A percentile compares a stretch with the other conserved stretches of the same genome.
Conservation (phyloP, 352 stramenopile species). For the Globisporangium carolinianum region DNA sequence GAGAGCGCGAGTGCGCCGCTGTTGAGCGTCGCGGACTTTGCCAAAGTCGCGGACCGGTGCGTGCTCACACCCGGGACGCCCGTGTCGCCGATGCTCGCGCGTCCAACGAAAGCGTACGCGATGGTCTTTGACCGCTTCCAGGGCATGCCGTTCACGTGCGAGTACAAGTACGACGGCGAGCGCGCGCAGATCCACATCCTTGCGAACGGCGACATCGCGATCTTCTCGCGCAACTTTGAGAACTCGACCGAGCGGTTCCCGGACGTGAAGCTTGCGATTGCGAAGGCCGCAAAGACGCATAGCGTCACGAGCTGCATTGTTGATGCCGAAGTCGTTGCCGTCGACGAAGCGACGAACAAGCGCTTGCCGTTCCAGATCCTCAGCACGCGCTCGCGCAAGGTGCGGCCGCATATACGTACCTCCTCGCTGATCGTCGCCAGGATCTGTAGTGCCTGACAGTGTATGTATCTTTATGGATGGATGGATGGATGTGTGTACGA, state of each 20-base stretch:
- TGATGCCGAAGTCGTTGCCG: constrained; percentile 98
- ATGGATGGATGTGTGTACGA: constrained; percentile 3
- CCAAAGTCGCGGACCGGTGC: constrained; percentile 68
- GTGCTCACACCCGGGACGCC: constrained; percentile 94
- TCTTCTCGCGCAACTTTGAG: constrained; percentile 98
- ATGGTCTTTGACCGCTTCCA: constrained; percentile 98
- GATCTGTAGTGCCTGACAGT: background rate
- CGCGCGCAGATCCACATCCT: constrained; percentile 94
- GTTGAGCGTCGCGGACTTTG: constrained; percentile 49
- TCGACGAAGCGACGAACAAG: constrained; percentile 93
- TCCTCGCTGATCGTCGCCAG: background rate
- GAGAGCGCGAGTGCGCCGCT: constrained; percentile 29
- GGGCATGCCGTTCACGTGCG: constrained; percentile 95
- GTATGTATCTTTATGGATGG: background rate
- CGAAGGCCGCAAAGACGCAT: constrained; percentile 42
- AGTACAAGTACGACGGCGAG: constrained; percentile 99
- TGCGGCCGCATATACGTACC: constrained; percentile 4
- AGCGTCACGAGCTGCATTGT: constrained; percentile 90
- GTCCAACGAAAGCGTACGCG: constrained; percentile 93
- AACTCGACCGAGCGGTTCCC: constrained; percentile 98
- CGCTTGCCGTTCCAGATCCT: constrained; percentile 99
- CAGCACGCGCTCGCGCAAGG: constrained; percentile 95
- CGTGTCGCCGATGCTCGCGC: constrained; percentile 98
- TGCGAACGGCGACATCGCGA: constrained; percentile 84
- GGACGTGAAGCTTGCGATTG: constrained; percentile 74